Percentiles rank a stretch among this genome's conserved stretches.
Evolutionary conservation across 441 rosid genomes (phyloP).

Genomic region (Syzygium malaccense): DNA sequence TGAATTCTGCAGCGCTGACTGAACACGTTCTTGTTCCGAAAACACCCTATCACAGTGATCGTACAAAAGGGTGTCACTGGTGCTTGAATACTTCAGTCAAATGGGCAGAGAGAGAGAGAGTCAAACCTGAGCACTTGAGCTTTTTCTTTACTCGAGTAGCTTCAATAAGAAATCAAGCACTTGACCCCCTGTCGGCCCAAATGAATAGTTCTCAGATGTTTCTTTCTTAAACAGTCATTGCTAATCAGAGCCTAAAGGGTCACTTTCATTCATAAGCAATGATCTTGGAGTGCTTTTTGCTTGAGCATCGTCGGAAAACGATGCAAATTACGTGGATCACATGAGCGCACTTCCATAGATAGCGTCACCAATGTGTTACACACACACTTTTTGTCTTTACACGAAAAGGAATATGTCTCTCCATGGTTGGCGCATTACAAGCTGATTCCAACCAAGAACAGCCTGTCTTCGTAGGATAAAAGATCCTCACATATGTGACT

Average conservation of each 20-base stretch:
- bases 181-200: background rate
- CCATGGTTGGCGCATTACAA: background rate
- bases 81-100: background rate
- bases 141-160: background rate
- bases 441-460: background rate
- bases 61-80: background rate
- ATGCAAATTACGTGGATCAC: background rate
- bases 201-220: background rate
- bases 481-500: background rate
- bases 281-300: background rate
- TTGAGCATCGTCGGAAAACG: background rate
- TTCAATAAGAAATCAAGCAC: background rate
- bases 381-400: background rate
- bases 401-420: background rate
- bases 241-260: background rate
- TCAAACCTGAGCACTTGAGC: background rate
- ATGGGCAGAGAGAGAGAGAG: background rate
- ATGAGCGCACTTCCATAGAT: background rate
- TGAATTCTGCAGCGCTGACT: background rate
- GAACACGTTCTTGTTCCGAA: background rate
- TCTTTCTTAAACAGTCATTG: background rate
- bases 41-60: background rate
- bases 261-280: background rate
- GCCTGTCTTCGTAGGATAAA: background rate
- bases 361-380: background rate